These are phyloP conservation scores for Dissoconium aciculare DNA, from an alignment of 2,329 filamentous ascomycete genomes.

Conservation along the genomic window DNA sequence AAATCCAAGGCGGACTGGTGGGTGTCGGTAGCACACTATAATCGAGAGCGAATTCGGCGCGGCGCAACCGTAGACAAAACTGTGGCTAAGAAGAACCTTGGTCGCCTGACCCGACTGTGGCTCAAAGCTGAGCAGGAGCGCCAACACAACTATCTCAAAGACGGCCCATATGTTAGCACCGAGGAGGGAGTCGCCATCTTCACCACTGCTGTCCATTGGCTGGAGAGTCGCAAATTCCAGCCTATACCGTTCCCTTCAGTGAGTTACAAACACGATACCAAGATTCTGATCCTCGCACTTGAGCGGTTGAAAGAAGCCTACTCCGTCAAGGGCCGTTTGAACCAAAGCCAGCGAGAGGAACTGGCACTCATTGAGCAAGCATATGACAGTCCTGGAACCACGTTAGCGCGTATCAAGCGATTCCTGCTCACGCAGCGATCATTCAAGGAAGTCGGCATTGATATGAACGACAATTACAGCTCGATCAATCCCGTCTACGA, in stretches of 20 bases:
- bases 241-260: conserved; percentile 98
- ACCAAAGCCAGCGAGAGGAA: conserved; percentile 95
- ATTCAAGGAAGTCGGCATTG: conserved; percentile 98
- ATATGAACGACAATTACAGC: conserved; percentile 99
- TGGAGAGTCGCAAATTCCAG: conserved; percentile 95
- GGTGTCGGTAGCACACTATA: conserved; percentile 98
- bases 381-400: conserved; percentile 94
- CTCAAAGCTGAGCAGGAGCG: conserved; percentile 95
- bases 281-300: conserved; percentile 89
- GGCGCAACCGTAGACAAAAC: conserved; percentile 98
- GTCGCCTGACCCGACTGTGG: conserved; percentile 86
- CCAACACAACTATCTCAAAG: conserved; percentile 99
- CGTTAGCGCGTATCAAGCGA: conserved; percentile 88
- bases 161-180: conserved; percentile 93
- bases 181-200: conserved; percentile 98
- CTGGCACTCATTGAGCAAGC: conserved; percentile 93
- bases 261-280: conserved; percentile 98
- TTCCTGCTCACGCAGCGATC: conserved; percentile 93
- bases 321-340: conserved; percentile 90
- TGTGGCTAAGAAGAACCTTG: conserved; percentile 97
- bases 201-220: conserved; percentile 96
- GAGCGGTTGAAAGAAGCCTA: conserved; percentile 90
- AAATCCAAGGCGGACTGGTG: conserved; percentile 99
- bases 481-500: conserved; percentile 98
- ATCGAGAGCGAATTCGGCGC: conserved; percentile 87